A percentile compares a stretch with the other conserved stretches of the same genome.
These are phyloP conservation scores for Entomortierella parvispora DNA, from an alignment of 192 early-diverging fungal genomes.

Conservation along the genomic window DNA sequence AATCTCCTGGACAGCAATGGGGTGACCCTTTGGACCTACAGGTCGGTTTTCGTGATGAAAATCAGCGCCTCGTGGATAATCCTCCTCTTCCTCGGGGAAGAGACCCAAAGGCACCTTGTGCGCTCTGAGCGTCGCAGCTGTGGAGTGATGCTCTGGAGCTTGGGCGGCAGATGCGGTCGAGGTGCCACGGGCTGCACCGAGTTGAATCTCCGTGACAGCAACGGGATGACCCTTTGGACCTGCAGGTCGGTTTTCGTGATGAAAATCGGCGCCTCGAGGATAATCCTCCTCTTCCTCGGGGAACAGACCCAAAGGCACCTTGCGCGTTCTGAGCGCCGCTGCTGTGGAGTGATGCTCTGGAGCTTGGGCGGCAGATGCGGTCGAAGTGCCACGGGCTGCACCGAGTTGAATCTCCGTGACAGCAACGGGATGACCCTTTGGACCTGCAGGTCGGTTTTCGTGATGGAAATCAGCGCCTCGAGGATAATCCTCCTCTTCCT, in stretches of 20 bases:
- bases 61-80: slow-evolving; percentile 20
- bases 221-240: neutral
- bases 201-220: slow-evolving; percentile 14
- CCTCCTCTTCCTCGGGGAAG: slow-evolving; percentile 23
- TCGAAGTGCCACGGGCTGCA: too few relatives aligned
- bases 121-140: too few relatives aligned
- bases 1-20: slow-evolving; percentile 4
- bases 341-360: too few relatives aligned
- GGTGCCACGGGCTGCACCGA: too few relatives aligned
- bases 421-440: neutral
- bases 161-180: too few relatives aligned
- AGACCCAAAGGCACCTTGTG: slow-evolving; percentile 4
- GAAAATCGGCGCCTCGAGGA: slow-evolving; percentile 6
- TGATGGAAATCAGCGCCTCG: neutral
- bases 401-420: neutral
- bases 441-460: neutral
- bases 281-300: slow-evolving; percentile 31
- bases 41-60: neutral
- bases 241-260: neutral
- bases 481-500: slow-evolving; percentile 30
- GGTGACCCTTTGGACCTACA: neutral
- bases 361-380: too few relatives aligned
- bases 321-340: slow-evolving; percentile 22
- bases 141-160: too few relatives aligned
- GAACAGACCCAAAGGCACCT: neutral